These are phyloP conservation scores for Podila horticola DNA, from an alignment of 192 early-diverging fungal species.

Conservation along the genomic window DNA sequence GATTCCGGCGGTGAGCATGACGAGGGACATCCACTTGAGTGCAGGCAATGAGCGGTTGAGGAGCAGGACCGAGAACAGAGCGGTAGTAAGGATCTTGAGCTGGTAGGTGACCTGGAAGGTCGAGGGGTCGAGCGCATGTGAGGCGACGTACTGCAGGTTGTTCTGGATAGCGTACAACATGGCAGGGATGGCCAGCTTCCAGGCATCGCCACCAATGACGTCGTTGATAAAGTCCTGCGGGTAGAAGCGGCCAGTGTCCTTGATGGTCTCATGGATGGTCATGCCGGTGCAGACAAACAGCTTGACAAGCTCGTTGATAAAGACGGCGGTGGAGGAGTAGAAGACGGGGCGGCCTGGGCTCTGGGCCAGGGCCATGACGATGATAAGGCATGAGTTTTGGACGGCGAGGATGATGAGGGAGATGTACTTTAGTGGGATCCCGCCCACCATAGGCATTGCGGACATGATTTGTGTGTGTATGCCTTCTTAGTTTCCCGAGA, in stretches of 20 bases:
- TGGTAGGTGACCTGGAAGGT: conserved; percentile 99
- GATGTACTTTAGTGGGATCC: conserved; percentile 86
- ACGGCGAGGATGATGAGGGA: conserved; percentile 87
- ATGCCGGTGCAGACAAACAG: conserved; percentile 65
- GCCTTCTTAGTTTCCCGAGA: not conserved
- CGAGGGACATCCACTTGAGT: conserved; percentile 87
- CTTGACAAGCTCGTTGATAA: conserved; percentile 89
- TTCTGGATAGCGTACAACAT: conserved; percentile 95
- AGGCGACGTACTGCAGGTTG: conserved; percentile 94
- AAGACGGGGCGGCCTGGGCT: conserved; percentile 38
- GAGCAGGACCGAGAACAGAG: conserved; percentile 90
- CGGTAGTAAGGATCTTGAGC: conserved; percentile 96
- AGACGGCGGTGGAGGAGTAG: conserved; percentile 95
- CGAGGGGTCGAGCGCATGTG: conserved; percentile 88
- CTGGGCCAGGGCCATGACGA: conserved; percentile 79
- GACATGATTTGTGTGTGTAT: conserved; percentile 20
- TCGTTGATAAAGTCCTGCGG: conserved; percentile 51
- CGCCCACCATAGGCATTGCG: conserved; percentile 39
- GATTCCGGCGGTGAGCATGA: conserved; percentile 86
- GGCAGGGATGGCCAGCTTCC: conserved; percentile 91
- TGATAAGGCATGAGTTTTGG: conserved; percentile 87
- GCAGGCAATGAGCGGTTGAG: conserved; percentile 73
- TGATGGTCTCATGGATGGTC: conserved; percentile 40
- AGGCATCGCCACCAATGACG: conserved; percentile 73
- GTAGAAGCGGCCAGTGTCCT: conserved; percentile 31